phyloP scores from a whole-genome alignment of 495 filamentous ascomycete species.

The Penicillium coffeae region DNA sequence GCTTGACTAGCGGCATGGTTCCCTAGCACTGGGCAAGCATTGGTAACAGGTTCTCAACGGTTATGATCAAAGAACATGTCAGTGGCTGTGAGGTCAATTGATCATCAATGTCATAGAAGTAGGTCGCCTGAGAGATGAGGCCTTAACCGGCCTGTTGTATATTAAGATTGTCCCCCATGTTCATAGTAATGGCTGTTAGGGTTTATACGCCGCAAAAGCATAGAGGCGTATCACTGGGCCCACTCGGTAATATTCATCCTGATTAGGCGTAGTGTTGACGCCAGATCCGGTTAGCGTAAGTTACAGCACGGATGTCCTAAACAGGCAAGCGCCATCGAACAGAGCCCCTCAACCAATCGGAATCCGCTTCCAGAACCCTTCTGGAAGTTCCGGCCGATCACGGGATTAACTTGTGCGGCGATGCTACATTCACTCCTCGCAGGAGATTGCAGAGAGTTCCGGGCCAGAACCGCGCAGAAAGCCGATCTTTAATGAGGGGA shows the following conservation, averaged over 20 bases:
- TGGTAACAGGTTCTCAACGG: slow-evolving; percentile 1
- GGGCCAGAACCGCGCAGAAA: neutral
- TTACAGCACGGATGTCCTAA: neutral
- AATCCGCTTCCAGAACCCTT: slow-evolving; percentile 27
- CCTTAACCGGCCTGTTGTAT: too few relatives aligned
- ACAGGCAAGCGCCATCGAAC: slow-evolving; percentile 1
- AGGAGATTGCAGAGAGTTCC: neutral
- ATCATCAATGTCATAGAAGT: too few relatives aligned
- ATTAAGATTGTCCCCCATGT: too few relatives aligned
- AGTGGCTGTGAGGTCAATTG: neutral
- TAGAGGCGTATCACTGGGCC: neutral
- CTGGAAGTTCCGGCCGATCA: slow-evolving; percentile 10
- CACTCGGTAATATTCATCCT: neutral
- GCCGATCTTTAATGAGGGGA: neutral
- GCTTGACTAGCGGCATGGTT: slow-evolving; percentile 18
- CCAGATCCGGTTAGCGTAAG: neutral
- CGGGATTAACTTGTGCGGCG: slow-evolving; percentile 9
- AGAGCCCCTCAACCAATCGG: slow-evolving; percentile 14
- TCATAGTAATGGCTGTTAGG: too few relatives aligned
- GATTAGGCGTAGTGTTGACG: neutral
- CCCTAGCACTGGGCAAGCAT: slow-evolving; percentile 7
- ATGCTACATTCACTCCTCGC: slow-evolving; percentile 3
- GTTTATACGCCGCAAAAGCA: too few relatives aligned
- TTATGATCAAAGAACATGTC: too few relatives aligned
- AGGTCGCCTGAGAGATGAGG: too few relatives aligned